These are phyloP conservation scores for Cudoniella acicularis DNA, from an alignment of 495 filamentous ascomycete species.

Conservation along the genomic window DNA sequence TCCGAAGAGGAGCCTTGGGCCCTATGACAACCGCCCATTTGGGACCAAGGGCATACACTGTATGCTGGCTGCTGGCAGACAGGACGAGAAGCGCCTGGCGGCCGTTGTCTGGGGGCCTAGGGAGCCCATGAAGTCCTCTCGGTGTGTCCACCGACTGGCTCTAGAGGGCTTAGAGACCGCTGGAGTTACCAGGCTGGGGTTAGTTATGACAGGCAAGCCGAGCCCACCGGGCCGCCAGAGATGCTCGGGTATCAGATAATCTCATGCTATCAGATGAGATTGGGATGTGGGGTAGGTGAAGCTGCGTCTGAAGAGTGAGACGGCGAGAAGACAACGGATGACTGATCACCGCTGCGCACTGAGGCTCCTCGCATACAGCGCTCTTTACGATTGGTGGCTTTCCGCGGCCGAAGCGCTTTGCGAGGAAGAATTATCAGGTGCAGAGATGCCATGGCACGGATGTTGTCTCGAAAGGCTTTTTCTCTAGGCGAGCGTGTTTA, in stretches of 20 bases:
- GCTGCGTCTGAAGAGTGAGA: neutral
- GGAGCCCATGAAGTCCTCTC: neutral
- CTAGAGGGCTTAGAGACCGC: neutral
- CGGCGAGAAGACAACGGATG: constrained; percentile 7
- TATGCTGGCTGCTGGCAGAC: too few relatives aligned
- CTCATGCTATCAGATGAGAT: constrained; percentile 9
- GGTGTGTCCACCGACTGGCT: neutral
- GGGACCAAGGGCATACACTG: neutral
- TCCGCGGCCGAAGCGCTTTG: neutral
- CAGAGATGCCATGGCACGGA: constrained; percentile 6
- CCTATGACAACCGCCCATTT: too few relatives aligned
- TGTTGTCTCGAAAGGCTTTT: constrained; percentile 10
- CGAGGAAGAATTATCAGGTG: neutral
- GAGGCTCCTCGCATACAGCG: neutral
- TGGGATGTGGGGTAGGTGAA: neutral
- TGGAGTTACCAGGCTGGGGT: neutral
- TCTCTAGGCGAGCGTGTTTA: constrained; percentile 17
- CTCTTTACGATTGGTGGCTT: constrained; percentile 1
- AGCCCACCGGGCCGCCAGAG: too few relatives aligned
- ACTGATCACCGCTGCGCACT: constrained; percentile 3
- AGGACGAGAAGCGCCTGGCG: neutral
- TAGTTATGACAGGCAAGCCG: constrained; percentile 7
- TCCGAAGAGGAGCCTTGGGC: neutral
- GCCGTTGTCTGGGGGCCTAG: neutral
- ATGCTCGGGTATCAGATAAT: neutral